Base-by-base conservation (phyloP, 2,329 filamentous ascomycete species). In the Tolypocladium tundrense region DNA sequence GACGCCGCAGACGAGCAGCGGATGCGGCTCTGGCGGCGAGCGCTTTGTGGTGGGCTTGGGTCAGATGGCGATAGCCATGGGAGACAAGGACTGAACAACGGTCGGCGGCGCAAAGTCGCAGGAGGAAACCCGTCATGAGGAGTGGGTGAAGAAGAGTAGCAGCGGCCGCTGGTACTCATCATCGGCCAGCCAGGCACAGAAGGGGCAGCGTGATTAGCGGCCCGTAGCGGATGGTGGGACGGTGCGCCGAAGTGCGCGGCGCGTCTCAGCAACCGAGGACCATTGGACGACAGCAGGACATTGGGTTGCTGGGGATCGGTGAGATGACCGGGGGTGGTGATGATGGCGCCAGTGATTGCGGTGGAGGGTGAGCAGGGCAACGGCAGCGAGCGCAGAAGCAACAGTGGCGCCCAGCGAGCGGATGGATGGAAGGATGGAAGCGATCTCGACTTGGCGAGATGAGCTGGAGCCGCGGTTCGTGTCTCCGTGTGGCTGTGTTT, bases 91-190 rank as follows among this genome's bases (percentile, higher is more conserved):
- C 72, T 64, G 75, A 75, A 66, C 71, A 76, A 65, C 75, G 73
- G 69, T 77, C 74, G 64, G 73, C 68, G 67, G 75, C 73, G 68
- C 78, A 80, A 62, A 78, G 70, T 68, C 73, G 71, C 59, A 79
- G 67, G 60, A 79, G 72, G 66, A 74, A 75, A 65, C 70, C 72
- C 66, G 74, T 78, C 79, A 81, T 81, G 75, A 67, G 68, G 61
- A 67, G 56, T 45, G 55, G 57, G 50, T 57, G 58, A 54, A 53
- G 59, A 50, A 58, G 59, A 64, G 59, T 60, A 66, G 60, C 63
- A 59, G 64, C 60, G 61, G 62, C 56, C 55, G 42, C 27, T n/a
- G 37, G 9, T 58, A 51, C 55, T 59, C 57, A 55, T 55, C 42
- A 27, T 43, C 33, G 42, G 48, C 48, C 45, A 31, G 27, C 27